These are phyloP conservation scores for Paraconiothyrium brasiliense DNA, from an alignment of 2,329 filamentous ascomycete genomes.

Conservation along the genomic window DNA sequence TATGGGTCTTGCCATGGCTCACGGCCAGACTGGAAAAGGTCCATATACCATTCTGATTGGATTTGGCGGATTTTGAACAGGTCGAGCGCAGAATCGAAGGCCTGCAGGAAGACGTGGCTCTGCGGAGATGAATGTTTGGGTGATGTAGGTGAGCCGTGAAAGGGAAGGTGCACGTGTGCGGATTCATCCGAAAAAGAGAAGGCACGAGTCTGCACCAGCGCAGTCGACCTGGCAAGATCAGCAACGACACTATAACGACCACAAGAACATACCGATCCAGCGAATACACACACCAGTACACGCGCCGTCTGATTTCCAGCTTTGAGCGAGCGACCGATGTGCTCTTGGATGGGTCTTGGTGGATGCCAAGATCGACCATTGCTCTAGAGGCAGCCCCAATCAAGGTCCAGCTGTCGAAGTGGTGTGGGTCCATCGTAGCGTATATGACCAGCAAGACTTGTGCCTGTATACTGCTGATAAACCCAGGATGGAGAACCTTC, in stretches of 20 bases:
- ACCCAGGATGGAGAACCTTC: constrained; percentile 83
- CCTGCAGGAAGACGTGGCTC: constrained; percentile 63
- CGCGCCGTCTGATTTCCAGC: constrained; percentile 79
- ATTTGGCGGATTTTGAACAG: constrained; percentile 85
- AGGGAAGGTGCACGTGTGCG: constrained; percentile 80
- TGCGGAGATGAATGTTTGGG: constrained; percentile 57
- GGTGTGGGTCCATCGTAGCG: constrained; percentile 85
- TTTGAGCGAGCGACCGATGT: constrained; percentile 72
- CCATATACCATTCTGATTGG: constrained; percentile 90
- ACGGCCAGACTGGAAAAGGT: constrained; percentile 81
- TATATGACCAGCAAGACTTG: constrained; percentile 88
- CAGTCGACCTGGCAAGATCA: constrained; percentile 73
- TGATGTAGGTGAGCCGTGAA: constrained; percentile 49
- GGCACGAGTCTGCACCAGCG: constrained; percentile 84
- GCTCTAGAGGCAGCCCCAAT: constrained; percentile 90
- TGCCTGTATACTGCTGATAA: constrained; percentile 85
- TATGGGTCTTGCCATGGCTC: constrained; percentile 73
- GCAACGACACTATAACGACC: constrained; percentile 23
- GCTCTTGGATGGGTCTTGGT: constrained; percentile 85
- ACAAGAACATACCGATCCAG: constrained; percentile 74
- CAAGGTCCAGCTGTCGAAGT: constrained; percentile 94
- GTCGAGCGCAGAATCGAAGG: constrained; percentile 75
- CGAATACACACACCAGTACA: constrained; percentile 91
- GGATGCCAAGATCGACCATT: constrained; percentile 87
- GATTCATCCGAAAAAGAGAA: constrained; percentile 96